These are phyloP conservation scores for Paraphaeosphaeria minitans DNA, from an alignment of 2,329 filamentous ascomycete species.

Conservation along the genomic window DNA sequence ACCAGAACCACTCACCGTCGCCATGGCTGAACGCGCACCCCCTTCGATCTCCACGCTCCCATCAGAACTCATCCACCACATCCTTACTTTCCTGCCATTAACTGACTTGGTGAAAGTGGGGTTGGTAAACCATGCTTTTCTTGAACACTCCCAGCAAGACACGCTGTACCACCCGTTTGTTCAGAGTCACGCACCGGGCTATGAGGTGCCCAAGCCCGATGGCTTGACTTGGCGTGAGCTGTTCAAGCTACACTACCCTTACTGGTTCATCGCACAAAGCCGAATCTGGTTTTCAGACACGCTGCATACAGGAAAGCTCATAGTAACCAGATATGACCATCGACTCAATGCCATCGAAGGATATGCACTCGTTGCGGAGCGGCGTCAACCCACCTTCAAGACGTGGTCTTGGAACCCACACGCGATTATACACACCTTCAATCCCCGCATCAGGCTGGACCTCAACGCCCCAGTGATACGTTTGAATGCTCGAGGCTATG, in stretches of 20 bases:
- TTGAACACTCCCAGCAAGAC: slow-evolving; percentile 66
- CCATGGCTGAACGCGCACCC: slow-evolving; percentile 19
- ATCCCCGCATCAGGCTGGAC: slow-evolving; percentile 72
- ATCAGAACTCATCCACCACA: slow-evolving; percentile 73
- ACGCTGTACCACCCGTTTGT: slow-evolving; percentile 74
- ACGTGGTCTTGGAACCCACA: slow-evolving; percentile 68
- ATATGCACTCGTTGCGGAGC: slow-evolving; percentile 73
- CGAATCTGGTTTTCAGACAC: slow-evolving; percentile 87
- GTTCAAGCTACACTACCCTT: slow-evolving; percentile 74
- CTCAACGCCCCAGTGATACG: slow-evolving; percentile 70
- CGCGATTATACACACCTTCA: slow-evolving; percentile 74
- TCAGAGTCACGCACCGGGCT: slow-evolving; percentile 66
- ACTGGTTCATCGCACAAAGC: slow-evolving; percentile 81
- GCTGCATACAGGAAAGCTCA: slow-evolving; percentile 72
- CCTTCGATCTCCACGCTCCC: slow-evolving; percentile 65
- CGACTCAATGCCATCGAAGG: slow-evolving; percentile 77
- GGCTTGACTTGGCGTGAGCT: slow-evolving; percentile 73
- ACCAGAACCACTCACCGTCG: background rate
- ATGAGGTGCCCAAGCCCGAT: slow-evolving; percentile 47
- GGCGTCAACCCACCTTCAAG: slow-evolving; percentile 60
- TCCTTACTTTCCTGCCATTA: slow-evolving; percentile 70
- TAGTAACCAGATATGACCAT: slow-evolving; percentile 78
- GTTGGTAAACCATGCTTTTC: slow-evolving; percentile 66
- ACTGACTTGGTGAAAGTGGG: slow-evolving; percentile 66
- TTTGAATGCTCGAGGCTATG: slow-evolving; percentile 43